These are phyloP conservation scores for Aspergillus spinulosporus DNA, from an alignment of 2,329 filamentous ascomycete genomes.

Conservation along the genomic window DNA sequence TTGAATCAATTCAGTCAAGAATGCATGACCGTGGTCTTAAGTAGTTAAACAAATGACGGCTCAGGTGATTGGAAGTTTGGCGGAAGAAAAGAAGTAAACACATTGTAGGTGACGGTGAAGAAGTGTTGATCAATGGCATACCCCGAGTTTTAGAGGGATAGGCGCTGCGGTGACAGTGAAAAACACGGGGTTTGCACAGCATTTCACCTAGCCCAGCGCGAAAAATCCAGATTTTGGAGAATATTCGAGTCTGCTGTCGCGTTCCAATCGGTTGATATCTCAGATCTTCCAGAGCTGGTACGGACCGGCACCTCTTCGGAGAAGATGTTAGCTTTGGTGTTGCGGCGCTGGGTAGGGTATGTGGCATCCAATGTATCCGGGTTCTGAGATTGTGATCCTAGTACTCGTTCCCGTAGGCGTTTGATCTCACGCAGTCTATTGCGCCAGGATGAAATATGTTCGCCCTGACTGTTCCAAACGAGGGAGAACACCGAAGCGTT, in stretches of 20 bases:
- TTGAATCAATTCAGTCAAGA: no score
- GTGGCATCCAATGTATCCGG: constrained; percentile 34
- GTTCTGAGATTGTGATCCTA: constrained; percentile 31
- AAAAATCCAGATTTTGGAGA: constrained; percentile 44
- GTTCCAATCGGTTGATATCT: constrained; percentile 41
- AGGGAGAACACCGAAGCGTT: constrained; percentile 92
- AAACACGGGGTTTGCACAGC: background rate
- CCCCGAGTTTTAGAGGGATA: no score
- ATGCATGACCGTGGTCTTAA: no score
- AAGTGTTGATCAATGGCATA: no score
- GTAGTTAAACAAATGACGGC: no score
- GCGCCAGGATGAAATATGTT: constrained; percentile 87
- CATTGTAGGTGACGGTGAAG: no score
- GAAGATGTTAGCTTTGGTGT: constrained; percentile 42
- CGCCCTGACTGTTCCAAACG: constrained; percentile 74
- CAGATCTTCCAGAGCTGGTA: constrained; percentile 33
- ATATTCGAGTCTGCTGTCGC: constrained; percentile 39
- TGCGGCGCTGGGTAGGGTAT: constrained; percentile 35
- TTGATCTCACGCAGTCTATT: constrained; percentile 83
- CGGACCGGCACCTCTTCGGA: constrained; percentile 38
- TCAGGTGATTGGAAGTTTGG: no score
- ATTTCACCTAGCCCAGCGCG: constrained; percentile 44
- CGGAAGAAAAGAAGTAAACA: no score
- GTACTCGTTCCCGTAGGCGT: constrained; percentile 65
- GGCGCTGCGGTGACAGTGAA: background rate